A percentile compares a stretch with the other conserved stretches of the same genome.
These are phyloP conservation scores for Rhynchospora tenuis DNA, from an alignment of 176 grass and related monocot species.

Conservation along the genomic window DNA sequence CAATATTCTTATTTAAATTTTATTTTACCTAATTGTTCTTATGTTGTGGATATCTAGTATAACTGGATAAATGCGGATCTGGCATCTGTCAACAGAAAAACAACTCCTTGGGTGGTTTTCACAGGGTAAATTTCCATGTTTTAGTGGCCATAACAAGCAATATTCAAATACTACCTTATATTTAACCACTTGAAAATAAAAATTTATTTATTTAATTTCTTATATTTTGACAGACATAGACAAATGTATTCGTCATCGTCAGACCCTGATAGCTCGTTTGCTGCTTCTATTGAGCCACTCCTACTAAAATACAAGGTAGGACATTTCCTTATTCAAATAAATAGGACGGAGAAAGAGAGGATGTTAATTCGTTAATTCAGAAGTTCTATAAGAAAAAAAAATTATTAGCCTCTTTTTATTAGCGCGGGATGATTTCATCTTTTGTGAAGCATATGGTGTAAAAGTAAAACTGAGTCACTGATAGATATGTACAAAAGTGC, in stretches of 20 bases:
- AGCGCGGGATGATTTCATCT: no score
- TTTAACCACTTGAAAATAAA: neutral
- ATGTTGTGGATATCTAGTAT: constrained; percentile 20
- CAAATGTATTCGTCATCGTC: constrained; percentile 55
- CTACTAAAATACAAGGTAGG: constrained; percentile 40
- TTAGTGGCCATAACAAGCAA: neutral
- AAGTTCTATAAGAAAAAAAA: no score
- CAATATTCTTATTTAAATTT: neutral
- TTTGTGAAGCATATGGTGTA: no score
- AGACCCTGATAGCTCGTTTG: constrained; percentile 16
- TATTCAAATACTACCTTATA: neutral
- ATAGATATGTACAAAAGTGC: no score
- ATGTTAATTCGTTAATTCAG: no score
- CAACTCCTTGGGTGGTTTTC: constrained; percentile 66
- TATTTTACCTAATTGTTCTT: neutral
- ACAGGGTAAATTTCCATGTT: constrained; percentile 33
- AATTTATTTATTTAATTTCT: neutral
- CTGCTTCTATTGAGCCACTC: constrained; percentile 47
- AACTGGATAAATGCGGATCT: constrained; percentile 51
- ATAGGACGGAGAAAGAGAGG: no score
- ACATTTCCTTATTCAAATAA: neutral
- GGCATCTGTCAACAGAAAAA: constrained; percentile 42
- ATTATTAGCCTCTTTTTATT: no score
- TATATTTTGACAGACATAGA: constrained; percentile 44
- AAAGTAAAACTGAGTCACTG: no score